Evolutionary conservation across 371 early-diverging fungal genomes (phyloP), one percentile per base, ranked within the genome.

Genomic region (Circinella minor): DNA sequence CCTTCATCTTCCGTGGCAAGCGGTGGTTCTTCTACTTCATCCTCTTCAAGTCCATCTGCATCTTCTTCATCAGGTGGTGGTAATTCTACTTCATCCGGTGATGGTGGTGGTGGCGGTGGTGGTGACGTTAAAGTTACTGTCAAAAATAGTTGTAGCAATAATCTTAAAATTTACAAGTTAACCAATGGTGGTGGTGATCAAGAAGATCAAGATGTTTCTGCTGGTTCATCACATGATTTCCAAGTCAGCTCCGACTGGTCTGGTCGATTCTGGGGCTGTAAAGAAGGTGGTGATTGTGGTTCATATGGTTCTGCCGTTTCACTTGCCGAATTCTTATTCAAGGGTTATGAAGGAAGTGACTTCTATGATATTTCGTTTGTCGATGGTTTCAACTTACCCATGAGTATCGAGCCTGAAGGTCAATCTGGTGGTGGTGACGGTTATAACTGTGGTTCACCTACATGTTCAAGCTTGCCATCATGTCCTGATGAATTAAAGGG

Each of bases 331-430:
- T 78, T 81, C 69, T 75, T 60, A 34, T 67, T 81, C 34, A 64
- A 59, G 3, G 67, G 71, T 39, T 63, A 67, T 4, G 61, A 63
- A 38, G 73, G 77, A 27, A 68, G 73, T 10, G 81, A 81, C 38
- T 81, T 74, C 20, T 81, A 78, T 34, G 81, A 81, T 67, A 73
- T 81, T 4, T 78, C 79, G 0, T 75, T 81, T 71, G 71, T 75
- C 34, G 75, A 75, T 69, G 75, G 75, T 14, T 75, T 67, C 71
- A 68, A 71, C 55, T 15, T 69, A 13, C 67, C 71, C n/a, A 65
- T 71, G 61, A 39, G 47, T n/a, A 71, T 75, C 20, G 36, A 64
- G n/a, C 71, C 71, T 37, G 51, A 38, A 17, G 68, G 66, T 39
- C 65, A 66, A 51, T 27, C 55, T 7, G 57, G 49, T 34, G 62